Conservation (phyloP, 2,329 filamentous ascomycete species). For the Aspergillus sp. region DNA sequence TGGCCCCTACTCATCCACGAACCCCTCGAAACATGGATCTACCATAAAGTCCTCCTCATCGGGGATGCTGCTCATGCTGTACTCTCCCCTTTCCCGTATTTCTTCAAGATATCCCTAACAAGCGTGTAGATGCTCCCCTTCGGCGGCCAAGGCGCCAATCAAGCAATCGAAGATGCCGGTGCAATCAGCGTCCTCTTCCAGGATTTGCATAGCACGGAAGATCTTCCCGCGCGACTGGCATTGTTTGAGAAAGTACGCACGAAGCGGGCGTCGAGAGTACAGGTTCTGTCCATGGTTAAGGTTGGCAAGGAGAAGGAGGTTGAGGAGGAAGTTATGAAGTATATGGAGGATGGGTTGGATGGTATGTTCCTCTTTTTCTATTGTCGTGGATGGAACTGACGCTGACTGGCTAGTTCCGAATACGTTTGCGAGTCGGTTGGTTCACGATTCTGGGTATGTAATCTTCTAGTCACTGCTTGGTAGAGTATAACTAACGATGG, state of each 20-base stretch:
- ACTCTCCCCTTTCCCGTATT: background rate
- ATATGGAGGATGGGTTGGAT: background rate
- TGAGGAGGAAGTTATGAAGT: background rate
- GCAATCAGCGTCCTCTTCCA: slow-evolving; percentile 20
- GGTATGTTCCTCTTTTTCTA: background rate
- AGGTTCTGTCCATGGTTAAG: slow-evolving; percentile 2
- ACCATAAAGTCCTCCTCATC: slow-evolving; percentile 20
- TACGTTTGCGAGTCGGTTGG: background rate
- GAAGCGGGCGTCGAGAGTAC: background rate
- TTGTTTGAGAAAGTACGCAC: slow-evolving; percentile 3
- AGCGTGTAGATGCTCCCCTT: slow-evolving; percentile 13
- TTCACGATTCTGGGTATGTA: background rate
- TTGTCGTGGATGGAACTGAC: background rate
- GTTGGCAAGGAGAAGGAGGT: slow-evolving; percentile 2
- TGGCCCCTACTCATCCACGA: slow-evolving; percentile 24
- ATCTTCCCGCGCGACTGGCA: background rate
- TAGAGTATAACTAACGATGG: background rate
- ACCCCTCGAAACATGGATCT: slow-evolving; percentile 19
- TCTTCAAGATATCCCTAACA: background rate
- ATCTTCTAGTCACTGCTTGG: background rate
- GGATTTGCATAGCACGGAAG: background rate
- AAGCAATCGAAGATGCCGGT: slow-evolving; percentile 29
- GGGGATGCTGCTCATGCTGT: slow-evolving; percentile 31
- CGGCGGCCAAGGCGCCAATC: slow-evolving; percentile 25
- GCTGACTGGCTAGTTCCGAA: background rate